These are phyloP conservation scores for Nothopassalora personata DNA, from an alignment of 2,329 filamentous ascomycete species.

Conservation along the genomic window DNA sequence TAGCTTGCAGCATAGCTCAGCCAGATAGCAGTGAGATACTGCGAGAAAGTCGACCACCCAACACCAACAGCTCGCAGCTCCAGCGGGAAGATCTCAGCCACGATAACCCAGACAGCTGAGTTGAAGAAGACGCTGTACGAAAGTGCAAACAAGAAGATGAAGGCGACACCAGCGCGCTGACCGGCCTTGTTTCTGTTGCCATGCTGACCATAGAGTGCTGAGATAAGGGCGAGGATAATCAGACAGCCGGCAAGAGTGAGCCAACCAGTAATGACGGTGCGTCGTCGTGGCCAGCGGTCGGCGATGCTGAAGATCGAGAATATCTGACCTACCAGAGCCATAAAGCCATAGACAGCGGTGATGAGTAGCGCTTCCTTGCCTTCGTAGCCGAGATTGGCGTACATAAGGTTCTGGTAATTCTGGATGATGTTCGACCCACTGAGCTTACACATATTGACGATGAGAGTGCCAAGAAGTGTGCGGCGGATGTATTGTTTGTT, in stretches of 20 bases:
- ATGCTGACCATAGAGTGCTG: slow-evolving; percentile 23
- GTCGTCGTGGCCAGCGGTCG: slow-evolving; percentile 33
- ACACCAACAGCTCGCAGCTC: slow-evolving; percentile 30
- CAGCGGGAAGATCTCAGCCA: slow-evolving; percentile 33
- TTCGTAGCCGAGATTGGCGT: slow-evolving; percentile 32
- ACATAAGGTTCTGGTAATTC: slow-evolving; percentile 37
- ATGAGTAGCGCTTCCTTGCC: slow-evolving; percentile 33
- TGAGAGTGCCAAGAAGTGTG: slow-evolving; percentile 32
- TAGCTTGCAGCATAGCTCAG: slow-evolving; percentile 48
- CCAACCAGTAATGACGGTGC: slow-evolving; percentile 31
- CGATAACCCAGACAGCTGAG: slow-evolving; percentile 33
- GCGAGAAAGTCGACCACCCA: slow-evolving; percentile 56
- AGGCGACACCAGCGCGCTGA: slow-evolving; percentile 32
- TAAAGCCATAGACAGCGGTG: slow-evolving; percentile 35
- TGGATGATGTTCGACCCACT: slow-evolving; percentile 36
- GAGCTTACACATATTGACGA: slow-evolving; percentile 34
- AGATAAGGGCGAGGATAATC: slow-evolving; percentile 27
- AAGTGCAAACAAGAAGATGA: slow-evolving; percentile 37
- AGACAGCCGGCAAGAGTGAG: slow-evolving; percentile 20
- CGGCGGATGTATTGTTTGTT: slow-evolving; percentile 28
- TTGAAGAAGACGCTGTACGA: slow-evolving; percentile 38
- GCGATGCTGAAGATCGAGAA: slow-evolving; percentile 32
- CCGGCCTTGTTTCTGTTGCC: slow-evolving; percentile 23
- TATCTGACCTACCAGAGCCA: slow-evolving; percentile 35
- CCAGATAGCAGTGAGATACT: slow-evolving; percentile 96